Base-by-base conservation (phyloP, 73 alveolate species). In the Blepharisma japonicum region DNA sequence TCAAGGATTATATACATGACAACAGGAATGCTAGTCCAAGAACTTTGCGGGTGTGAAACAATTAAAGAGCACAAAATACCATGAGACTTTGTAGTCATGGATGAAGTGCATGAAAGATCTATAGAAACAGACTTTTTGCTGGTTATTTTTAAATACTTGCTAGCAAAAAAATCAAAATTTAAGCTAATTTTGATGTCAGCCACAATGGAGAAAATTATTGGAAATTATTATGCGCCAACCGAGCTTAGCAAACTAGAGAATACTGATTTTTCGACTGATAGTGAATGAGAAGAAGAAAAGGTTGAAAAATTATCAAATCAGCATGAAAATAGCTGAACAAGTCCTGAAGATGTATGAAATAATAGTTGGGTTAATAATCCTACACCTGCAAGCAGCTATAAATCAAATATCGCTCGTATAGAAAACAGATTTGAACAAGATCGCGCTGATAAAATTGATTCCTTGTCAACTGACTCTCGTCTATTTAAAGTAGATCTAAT, bases 101-200 rank as follows among this genome's bases (percentile, higher is more conserved):
- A 94, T 83, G 99, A 94, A 90, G 98, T 94, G 11, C 99, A 94
- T 86, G 99, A 94, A 86, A 89, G 99, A 77, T 97, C 93, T 81
- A 76, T 89, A 38, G 96, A 92, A 68, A 90, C 92, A 45, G 99
- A 94, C 72, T 90, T 94, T 77, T 83, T 89, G 55, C 71, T 94
- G 83, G 95, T 86, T 50, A 84, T 94, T n/a, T 53, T 94, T 53
- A 94, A 92, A 92, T 91, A 84, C 18, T 77, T 72, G 55, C 81
- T 94, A 45, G 79, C 70, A 71, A 86, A 77, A 48, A 54, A 79
- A 78, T 14, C 14, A 20, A 39, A 61, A 2, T 84, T 90, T 79
- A 92, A 92, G 77, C 78, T 94, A 45, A 83, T 94, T 25, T 77
- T 94, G 46, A 94, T 94, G 99, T 82, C 94, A 51, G 99, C 99